Evolutionary conservation across 2,329 filamentous ascomycete species (phyloP).

Genomic region (Ceratocystiopsis sp.): DNA sequence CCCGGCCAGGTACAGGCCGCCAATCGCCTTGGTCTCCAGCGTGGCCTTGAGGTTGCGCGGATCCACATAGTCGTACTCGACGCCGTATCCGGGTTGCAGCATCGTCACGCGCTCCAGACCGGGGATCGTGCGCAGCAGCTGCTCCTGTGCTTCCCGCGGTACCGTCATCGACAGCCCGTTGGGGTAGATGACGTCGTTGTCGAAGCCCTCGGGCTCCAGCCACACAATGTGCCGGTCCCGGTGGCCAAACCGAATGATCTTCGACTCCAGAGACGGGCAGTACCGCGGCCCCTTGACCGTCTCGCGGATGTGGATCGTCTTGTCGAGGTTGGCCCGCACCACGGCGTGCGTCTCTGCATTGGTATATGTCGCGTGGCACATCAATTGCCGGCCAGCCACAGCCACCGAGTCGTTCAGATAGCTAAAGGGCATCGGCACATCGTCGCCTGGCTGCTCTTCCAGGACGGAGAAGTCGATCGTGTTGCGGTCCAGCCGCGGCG

Average conservation of each 20-base stretch:
- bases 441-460: conserved; percentile 61
- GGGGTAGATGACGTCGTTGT: conserved; percentile 79
- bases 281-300: conserved; percentile 89
- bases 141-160: conserved; percentile 70
- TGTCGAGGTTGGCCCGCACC: conserved; percentile 77
- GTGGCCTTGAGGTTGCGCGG: conserved; percentile 76
- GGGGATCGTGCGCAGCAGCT: conserved; percentile 69
- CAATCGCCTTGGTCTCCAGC: conserved; percentile 83
- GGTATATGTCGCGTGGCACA: conserved; percentile 78
- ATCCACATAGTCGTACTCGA: conserved; percentile 98
- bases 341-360: conserved; percentile 70
- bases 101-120: conserved; percentile 80
- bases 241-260: conserved; percentile 72
- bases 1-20: conserved; percentile 77
- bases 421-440: conserved; percentile 79
- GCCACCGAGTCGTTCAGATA: conserved; percentile 67
- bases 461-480: conserved; percentile 66
- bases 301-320: conserved; percentile 90
- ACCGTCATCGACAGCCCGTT: conserved; percentile 97
- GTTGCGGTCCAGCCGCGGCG: conserved; percentile 64
- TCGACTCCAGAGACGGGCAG: conserved; percentile 88
- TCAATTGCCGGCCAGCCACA: conserved; percentile 59
- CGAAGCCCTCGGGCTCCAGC: conserved; percentile 92
- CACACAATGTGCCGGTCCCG: conserved; percentile 78
- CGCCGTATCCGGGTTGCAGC: conserved; percentile 90